Conservation (phyloP, 2,329 filamentous ascomycete genomes). For the Botrytis pseudocinerea region DNA sequence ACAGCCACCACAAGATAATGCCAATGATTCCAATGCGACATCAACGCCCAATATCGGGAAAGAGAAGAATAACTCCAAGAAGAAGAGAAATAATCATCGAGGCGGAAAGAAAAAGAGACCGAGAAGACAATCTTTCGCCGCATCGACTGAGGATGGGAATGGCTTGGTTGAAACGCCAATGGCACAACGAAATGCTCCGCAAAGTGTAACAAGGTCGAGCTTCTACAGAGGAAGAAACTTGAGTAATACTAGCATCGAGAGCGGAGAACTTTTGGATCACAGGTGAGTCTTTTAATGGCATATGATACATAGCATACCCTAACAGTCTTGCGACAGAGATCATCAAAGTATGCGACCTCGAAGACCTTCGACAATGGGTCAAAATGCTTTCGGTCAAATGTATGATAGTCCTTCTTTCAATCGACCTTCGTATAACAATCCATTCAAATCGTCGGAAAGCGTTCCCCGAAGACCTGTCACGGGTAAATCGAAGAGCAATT, state of each 20-base stretch:
- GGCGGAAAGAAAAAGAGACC: constrained; percentile 75
- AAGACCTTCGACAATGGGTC: constrained; percentile 53
- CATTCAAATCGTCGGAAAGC: constrained; percentile 37
- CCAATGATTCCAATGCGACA: constrained; percentile 27
- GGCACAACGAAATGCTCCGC: constrained; percentile 40
- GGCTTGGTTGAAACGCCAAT: constrained; percentile 41
- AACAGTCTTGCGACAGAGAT: constrained; percentile 37
- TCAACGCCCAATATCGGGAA: constrained; percentile 27
- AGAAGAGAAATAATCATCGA: constrained; percentile 74
- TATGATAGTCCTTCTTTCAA: constrained; percentile 41
- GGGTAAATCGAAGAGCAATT: constrained; percentile 39
- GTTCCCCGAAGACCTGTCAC: constrained; percentile 33
- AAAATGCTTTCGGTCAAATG: constrained; percentile 42
- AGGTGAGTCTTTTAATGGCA: constrained; percentile 52
- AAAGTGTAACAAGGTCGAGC: constrained; percentile 39
- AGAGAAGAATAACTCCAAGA: constrained; percentile 39
- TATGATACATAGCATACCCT: constrained; percentile 25
- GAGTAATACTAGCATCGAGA: constrained; percentile 87
- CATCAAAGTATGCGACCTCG: constrained; percentile 60
- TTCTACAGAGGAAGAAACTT: constrained; percentile 60
- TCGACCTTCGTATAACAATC: constrained; percentile 40
- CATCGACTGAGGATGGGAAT: constrained; percentile 53
- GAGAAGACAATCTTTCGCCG: constrained; percentile 78
- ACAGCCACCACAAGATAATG: constrained; percentile 27
- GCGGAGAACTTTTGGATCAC: constrained; percentile 84